Conservation (phyloP, 495 filamentous ascomycete genomes). For the Penicillium goetzii region DNA sequence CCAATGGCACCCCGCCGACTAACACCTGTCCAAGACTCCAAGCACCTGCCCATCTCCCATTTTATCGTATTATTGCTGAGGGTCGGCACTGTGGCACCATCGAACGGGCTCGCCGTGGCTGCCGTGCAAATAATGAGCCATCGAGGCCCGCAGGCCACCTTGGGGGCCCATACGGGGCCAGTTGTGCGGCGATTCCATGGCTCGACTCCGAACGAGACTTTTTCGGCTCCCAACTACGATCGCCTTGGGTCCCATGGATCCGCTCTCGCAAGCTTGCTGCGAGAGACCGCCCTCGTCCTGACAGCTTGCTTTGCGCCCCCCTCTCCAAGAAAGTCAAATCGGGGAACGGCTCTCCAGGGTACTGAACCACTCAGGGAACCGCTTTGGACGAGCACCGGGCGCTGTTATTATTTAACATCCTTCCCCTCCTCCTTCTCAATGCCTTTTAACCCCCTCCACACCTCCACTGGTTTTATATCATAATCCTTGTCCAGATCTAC, state of each 20-base stretch:
- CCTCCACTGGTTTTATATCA: background rate
- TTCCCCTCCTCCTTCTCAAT: background rate
- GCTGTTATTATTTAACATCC: conserved; percentile 13
- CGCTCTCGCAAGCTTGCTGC: conserved; percentile 18
- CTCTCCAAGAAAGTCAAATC: conserved; percentile 9
- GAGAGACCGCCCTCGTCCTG: conserved; percentile 18
- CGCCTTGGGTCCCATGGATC: conserved; percentile 30
- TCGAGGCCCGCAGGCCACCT: background rate
- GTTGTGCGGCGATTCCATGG: conserved; percentile 26
- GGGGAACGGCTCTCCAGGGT: conserved; percentile 10
- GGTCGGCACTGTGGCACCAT: conserved; percentile 21
- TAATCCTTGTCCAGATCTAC: conserved; percentile 1
- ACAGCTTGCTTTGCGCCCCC: conserved; percentile 19
- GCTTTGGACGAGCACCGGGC: background rate
- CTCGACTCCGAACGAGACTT: conserved; percentile 22
- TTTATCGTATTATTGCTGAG: background rate
- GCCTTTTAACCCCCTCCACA: background rate
- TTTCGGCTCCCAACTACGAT: conserved; percentile 33
- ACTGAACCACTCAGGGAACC: background rate
- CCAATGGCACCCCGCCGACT: conserved; percentile 4
- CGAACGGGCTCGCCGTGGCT: conserved; percentile 21
- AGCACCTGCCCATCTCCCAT: background rate
- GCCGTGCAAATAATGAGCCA: conserved; percentile 1
- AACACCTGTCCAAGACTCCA: background rate
- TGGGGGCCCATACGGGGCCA: background rate